Evolutionary conservation across 2,329 filamentous ascomycete species (phyloP).

Genomic region (Microdochium nivale): DNA sequence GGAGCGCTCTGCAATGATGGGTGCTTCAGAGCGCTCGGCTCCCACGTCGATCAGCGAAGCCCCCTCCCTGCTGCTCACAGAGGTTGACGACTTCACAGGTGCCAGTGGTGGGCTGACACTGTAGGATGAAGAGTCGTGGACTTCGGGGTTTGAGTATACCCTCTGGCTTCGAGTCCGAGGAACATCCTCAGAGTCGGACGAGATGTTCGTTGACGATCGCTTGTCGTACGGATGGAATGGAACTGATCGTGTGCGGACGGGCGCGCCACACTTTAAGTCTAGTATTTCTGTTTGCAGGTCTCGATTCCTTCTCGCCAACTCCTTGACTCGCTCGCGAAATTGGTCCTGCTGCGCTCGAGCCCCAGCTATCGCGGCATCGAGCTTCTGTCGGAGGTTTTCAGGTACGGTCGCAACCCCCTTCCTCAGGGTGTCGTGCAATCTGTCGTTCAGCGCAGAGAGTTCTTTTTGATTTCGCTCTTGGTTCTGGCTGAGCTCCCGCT

Average conservation of each 20-base stretch:
- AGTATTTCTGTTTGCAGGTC: constrained; percentile 40
- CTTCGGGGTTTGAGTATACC: constrained; percentile 35
- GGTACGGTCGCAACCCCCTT: constrained; percentile 15
- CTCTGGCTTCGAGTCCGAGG: constrained; percentile 25
- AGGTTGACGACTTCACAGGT: constrained; percentile 5
- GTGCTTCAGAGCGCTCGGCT: constrained; percentile 8
- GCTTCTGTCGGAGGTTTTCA: constrained; percentile 24
- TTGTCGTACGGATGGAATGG: constrained; percentile 1
- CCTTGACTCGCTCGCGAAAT: constrained; percentile 41
- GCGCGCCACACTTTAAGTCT: constrained; percentile 32
- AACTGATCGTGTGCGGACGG: constrained; percentile 10
- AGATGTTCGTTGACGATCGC: constrained; percentile 11
- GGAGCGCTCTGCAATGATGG: constrained; percentile 28
- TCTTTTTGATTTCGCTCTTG: constrained; percentile 38
- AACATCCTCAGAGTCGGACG: constrained; percentile 28
- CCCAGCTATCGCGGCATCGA: constrained; percentile 39
- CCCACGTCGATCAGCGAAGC: neutral
- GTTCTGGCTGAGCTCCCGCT: constrained; percentile 35
- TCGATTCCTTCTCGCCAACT: constrained; percentile 42
- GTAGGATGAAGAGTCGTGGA: constrained; percentile 30
- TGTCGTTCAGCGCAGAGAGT: constrained; percentile 35
- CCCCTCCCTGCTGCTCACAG: neutral
- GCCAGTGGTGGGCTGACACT: constrained; percentile 35
- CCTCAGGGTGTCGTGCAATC: constrained; percentile 29
- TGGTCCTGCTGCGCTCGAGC: constrained; percentile 44